phyloP scores from a whole-genome alignment of 192 early-diverging fungal species.

The Coemansia sp. region DNA sequence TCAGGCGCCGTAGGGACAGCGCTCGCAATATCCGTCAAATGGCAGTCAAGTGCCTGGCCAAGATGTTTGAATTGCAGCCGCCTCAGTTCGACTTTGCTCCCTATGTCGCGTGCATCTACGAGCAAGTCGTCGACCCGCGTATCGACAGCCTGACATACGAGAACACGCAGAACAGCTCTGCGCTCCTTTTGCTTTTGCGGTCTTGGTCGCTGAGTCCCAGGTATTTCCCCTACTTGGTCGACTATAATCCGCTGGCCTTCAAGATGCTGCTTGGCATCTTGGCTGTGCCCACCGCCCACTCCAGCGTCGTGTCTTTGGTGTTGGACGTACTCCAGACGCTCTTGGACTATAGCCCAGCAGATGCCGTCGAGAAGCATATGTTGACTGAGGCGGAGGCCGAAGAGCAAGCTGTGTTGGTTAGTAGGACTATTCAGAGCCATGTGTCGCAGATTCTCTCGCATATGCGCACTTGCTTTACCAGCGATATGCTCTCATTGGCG shows the following conservation, averaged over 20 bases:
- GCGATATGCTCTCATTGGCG: neutral
- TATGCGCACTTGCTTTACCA: slow-evolving; percentile 49
- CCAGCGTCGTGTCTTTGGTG: slow-evolving; percentile 69
- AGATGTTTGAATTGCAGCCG: slow-evolving; percentile 67
- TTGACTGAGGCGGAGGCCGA: slow-evolving; percentile 33
- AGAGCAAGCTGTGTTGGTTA: slow-evolving; percentile 14
- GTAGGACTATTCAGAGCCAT: slow-evolving; percentile 23
- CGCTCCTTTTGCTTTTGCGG: slow-evolving; percentile 74
- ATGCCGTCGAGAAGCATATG: slow-evolving; percentile 53
- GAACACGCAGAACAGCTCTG: slow-evolving; percentile 86
- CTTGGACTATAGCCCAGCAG: slow-evolving; percentile 51
- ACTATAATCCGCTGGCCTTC: slow-evolving; percentile 66
- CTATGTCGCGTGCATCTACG: slow-evolving; percentile 77
- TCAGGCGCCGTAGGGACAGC: slow-evolving; percentile 25
- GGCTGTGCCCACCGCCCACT: slow-evolving; percentile 78
- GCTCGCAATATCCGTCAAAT: slow-evolving; percentile 63
- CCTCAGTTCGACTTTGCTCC: slow-evolving; percentile 74
- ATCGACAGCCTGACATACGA: slow-evolving; percentile 74
- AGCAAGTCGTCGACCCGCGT: slow-evolving; percentile 68
- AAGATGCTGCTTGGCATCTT: slow-evolving; percentile 73
- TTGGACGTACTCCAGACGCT: slow-evolving; percentile 77
- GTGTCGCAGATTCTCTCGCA: slow-evolving; percentile 46
- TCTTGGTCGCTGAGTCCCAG: slow-evolving; percentile 72
- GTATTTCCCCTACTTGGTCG: slow-evolving; percentile 70
- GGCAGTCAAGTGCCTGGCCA: slow-evolving; percentile 72